These are phyloP conservation scores for Daedalea quercina DNA, from an alignment of 768 basidiomycete genomes.

Conservation along the genomic window DNA sequence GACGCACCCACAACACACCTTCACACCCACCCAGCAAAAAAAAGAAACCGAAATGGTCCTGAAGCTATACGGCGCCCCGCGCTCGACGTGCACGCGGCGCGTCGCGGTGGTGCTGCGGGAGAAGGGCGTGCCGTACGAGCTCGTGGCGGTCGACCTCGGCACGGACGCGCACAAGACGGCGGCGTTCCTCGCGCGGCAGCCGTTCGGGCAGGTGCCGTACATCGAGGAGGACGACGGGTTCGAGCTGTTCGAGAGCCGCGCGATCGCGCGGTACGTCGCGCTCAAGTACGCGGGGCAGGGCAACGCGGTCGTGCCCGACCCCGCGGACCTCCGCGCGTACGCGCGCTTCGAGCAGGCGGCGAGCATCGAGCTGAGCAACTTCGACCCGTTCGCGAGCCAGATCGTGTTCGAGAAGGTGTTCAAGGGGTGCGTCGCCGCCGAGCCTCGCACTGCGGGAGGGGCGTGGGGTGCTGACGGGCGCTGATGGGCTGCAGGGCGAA, in stretches of 20 bases:
- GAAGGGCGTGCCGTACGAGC: constrained; percentile 48
- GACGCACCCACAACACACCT: neutral
- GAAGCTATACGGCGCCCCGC: constrained; percentile 26
- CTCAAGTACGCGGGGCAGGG: constrained; percentile 45
- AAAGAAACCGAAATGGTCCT: constrained; percentile 29
- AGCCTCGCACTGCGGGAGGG: too few relatives aligned
- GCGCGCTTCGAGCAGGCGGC: constrained; percentile 37
- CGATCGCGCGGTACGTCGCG: constrained; percentile 55
- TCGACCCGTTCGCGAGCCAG: constrained; percentile 39
- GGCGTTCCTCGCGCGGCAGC: constrained; percentile 42
- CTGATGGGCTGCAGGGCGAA: neutral
- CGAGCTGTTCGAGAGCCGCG: constrained; percentile 59
- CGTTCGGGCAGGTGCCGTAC: constrained; percentile 60
- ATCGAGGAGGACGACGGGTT: constrained; percentile 52
- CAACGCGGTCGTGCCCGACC: constrained; percentile 40
- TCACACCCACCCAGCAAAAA: too few relatives aligned
- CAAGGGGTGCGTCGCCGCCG: constrained; percentile 25
- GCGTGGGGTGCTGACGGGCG: neutral
- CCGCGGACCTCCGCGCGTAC: constrained; percentile 24
- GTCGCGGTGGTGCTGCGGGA: constrained; percentile 49
- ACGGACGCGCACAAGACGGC: constrained; percentile 41
- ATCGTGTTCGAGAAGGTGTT: constrained; percentile 43
- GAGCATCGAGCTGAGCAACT: constrained; percentile 46
- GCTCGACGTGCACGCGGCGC: constrained; percentile 44
- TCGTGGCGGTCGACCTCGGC: constrained; percentile 35